phyloP scores from a whole-genome alignment of 78 protist genomes.

The Pelomyxa schiedti region DNA sequence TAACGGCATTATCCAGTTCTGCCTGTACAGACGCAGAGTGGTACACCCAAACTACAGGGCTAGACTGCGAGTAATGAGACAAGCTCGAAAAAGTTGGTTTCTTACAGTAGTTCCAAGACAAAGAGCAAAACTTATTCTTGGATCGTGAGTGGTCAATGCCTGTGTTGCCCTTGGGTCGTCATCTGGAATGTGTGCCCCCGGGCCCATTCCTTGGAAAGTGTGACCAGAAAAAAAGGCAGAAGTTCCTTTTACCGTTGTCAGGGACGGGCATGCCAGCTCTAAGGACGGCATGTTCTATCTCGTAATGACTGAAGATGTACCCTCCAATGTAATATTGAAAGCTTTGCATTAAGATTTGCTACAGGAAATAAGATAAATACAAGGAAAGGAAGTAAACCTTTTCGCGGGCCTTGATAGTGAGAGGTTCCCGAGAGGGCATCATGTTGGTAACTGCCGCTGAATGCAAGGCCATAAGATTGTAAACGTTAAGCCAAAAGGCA shows the following conservation, averaged over 20 bases:
- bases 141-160: background rate
- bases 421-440: background rate
- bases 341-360: background rate
- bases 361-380: background rate
- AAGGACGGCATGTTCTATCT: background rate
- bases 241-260: background rate
- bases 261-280: background rate
- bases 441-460: background rate
- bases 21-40: background rate
- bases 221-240: background rate
- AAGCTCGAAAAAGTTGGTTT: background rate
- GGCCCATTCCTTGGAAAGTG: background rate
- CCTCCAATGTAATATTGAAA: background rate
- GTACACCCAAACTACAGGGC: background rate
- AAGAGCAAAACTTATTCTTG: background rate
- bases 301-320: background rate
- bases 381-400: too few species aligned
- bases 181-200: background rate
- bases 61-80: background rate
- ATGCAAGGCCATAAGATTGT: background rate
- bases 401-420: too few species aligned
- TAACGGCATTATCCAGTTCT: background rate
- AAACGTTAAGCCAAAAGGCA: background rate
- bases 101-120: background rate
- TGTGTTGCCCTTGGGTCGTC: background rate